phyloP scores from a whole-genome alignment of 2,329 filamentous ascomycete genomes.

The Madurella mycetomatis region DNA sequence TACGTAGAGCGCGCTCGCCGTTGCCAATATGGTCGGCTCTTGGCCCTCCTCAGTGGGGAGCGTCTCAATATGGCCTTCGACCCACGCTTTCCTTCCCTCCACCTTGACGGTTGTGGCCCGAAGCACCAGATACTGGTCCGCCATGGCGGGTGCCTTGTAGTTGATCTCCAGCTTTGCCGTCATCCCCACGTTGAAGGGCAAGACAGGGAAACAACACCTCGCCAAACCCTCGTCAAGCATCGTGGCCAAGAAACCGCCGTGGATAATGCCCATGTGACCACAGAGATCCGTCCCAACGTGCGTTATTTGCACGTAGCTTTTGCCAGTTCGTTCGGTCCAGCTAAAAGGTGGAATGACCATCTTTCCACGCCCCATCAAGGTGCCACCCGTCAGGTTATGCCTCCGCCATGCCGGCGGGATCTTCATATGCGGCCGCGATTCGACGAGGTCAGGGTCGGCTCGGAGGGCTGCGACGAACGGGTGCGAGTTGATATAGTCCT shows the following conservation, averaged over 20 bases:
- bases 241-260: constrained; percentile 88
- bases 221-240: constrained; percentile 87
- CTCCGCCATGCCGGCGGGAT: constrained; percentile 66
- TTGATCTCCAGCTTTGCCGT: constrained; percentile 81
- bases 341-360: constrained; percentile 77
- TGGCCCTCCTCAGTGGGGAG: constrained; percentile 58
- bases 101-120: constrained; percentile 76
- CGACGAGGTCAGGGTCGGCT: constrained; percentile 59
- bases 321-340: constrained; percentile 68
- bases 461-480: constrained; percentile 69
- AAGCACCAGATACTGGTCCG: constrained; percentile 71
- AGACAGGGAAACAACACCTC: constrained; percentile 78
- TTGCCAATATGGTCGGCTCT: constrained; percentile 64
- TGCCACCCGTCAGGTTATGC: constrained; percentile 78
- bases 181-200: constrained; percentile 80
- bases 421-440: constrained; percentile 82
- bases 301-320: constrained; percentile 64
- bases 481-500: constrained; percentile 70
- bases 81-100: constrained; percentile 92
- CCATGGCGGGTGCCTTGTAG: constrained; percentile 76
- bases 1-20: constrained; percentile 82
- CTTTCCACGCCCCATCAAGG: constrained; percentile 67
- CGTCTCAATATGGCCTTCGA: constrained; percentile 80
- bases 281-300: constrained; percentile 78
- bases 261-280: constrained; percentile 85